phyloP scores from a whole-genome alignment of 768 basidiomycete genomes.

The Dacryopinax primogenitus region DNA sequence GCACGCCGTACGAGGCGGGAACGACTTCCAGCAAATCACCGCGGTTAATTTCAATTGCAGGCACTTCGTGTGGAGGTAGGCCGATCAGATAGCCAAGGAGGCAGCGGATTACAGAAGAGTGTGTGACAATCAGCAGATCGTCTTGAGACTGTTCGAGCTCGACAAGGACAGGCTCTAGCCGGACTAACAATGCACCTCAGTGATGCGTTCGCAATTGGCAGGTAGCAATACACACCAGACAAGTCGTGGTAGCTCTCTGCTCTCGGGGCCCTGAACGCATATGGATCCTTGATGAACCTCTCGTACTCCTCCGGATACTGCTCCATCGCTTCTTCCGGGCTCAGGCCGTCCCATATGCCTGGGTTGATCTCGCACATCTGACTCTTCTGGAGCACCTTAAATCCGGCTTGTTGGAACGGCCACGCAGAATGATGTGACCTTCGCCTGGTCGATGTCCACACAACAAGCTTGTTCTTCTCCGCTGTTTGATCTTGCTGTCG shows the following conservation, averaged over 20 bases:
- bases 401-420: constrained; percentile 51
- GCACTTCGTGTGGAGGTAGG: constrained; percentile 88
- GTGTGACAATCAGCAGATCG: constrained; percentile 90
- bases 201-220: background rate
- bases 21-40: constrained; percentile 80
- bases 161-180: constrained; percentile 82
- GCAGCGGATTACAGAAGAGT: constrained; percentile 95
- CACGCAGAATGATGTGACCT: constrained; percentile 91
- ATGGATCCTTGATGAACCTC: constrained; percentile 83
- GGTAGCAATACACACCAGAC: constrained; percentile 41
- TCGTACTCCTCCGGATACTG: constrained; percentile 92
- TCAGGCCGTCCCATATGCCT: constrained; percentile 92
- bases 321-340: constrained; percentile 75
- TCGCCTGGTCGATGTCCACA: constrained; percentile 93
- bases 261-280: constrained; percentile 77
- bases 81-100: constrained; percentile 87
- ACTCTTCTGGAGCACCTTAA: constrained; percentile 74
- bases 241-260: constrained; percentile 98
- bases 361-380: constrained; percentile 99
- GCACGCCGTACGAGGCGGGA: constrained; percentile 50
- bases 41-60: constrained; percentile 90
- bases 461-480: constrained; percentile 26
- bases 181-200: constrained; percentile 40
- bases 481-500: constrained; percentile 17
- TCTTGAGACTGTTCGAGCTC: constrained; percentile 91